A percentile compares a stretch with the other conserved stretches of the same genome.
These are phyloP conservation scores for Nitzschia sp. DNA, from an alignment of 108 stramenopile species.

Conservation along the genomic window DNA sequence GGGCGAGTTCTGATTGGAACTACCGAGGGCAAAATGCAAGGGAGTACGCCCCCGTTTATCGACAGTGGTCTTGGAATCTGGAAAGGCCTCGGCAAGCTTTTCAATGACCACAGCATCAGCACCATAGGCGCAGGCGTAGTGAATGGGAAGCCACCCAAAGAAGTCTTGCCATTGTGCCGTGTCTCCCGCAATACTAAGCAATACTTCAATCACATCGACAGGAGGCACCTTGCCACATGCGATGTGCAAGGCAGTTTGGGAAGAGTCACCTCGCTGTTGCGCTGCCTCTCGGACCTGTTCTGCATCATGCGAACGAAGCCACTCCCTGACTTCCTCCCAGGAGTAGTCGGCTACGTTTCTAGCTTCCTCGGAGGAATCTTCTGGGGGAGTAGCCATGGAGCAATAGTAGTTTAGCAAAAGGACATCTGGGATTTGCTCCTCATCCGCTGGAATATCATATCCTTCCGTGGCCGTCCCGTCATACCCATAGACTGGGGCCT, in stretches of 20 bases:
- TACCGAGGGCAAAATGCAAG: slow-evolving; percentile 69
- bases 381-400: slow-evolving; percentile 23
- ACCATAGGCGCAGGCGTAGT: slow-evolving; percentile 73
- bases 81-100: slow-evolving; percentile 58
- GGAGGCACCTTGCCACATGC: slow-evolving; percentile 62
- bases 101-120: slow-evolving; percentile 54
- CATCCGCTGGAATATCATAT: not conserved
- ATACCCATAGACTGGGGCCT: not conserved
- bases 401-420: slow-evolving; percentile 28
- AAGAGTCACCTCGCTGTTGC: slow-evolving; percentile 55
- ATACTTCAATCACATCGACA: slow-evolving; percentile 50
- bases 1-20: slow-evolving; percentile 38
- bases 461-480: slow-evolving; percentile 3
- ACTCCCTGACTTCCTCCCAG: slow-evolving; percentile 62
- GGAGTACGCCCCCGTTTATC: slow-evolving; percentile 69
- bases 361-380: slow-evolving; percentile 32
- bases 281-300: slow-evolving; percentile 56
- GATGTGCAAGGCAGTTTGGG: slow-evolving; percentile 68
- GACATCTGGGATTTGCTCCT: slow-evolving; percentile 21
- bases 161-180: slow-evolving; percentile 64
- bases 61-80: slow-evolving; percentile 52
- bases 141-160: slow-evolving; percentile 77
- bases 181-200: slow-evolving; percentile 55
- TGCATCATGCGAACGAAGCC: slow-evolving; percentile 50
- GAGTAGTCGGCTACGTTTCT: slow-evolving; percentile 29